Conservation (phyloP, 176 grass and related monocot genomes). For the Eleusine coracana region DNA sequence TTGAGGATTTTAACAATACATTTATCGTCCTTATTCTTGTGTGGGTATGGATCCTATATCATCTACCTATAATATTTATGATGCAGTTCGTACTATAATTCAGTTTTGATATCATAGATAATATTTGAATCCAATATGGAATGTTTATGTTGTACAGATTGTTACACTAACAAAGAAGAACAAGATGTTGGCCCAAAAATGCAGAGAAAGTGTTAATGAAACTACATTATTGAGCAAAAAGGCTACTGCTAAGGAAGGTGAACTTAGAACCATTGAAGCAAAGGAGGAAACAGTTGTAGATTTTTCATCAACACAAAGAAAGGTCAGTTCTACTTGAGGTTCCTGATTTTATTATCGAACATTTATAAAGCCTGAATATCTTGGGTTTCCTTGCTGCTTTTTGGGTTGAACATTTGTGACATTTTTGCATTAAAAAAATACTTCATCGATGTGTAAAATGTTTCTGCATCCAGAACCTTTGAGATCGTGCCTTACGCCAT, state of each 20-base stretch:
- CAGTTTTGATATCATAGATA: background rate
- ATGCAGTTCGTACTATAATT: background rate
- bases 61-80: background rate
- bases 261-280: constrained; percentile 25
- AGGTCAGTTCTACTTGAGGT: constrained; percentile 37
- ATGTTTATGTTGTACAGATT: constrained; percentile 45
- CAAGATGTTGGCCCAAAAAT: constrained; percentile 62
- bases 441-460: background rate
- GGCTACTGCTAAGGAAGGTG: constrained; percentile 33
- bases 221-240: constrained; percentile 26
- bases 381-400: constrained; percentile 2
- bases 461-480: background rate
- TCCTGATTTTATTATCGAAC: constrained; percentile 3
- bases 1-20: background rate
- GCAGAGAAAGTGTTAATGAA: constrained; percentile 44
- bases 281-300: constrained; percentile 26
- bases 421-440: constrained; percentile 1
- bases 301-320: constrained; percentile 36
- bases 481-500: background rate
- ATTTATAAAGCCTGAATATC: background rate
- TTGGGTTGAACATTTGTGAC: background rate
- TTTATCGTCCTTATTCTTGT: constrained; percentile 3
- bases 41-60: background rate
- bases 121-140: background rate
- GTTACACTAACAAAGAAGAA: constrained; percentile 74